These are phyloP conservation scores for Tricholoma saponaceum DNA, from an alignment of 768 basidiomycete genomes.

Conservation along the genomic window DNA sequence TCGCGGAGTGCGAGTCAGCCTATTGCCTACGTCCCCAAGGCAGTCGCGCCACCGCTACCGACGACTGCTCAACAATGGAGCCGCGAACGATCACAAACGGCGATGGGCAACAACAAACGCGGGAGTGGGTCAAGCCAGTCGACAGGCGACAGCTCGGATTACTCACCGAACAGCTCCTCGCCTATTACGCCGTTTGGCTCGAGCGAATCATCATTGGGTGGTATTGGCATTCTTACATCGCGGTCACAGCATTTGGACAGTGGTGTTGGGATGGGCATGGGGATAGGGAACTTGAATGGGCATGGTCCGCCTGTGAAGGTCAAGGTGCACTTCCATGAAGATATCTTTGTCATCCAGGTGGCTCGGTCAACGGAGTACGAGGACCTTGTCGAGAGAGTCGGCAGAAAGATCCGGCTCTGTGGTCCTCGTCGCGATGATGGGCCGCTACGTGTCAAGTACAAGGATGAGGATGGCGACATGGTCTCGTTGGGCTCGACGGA, in stretches of 20 bases:
- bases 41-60: conserved; percentile 55
- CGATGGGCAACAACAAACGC: conserved; percentile 53
- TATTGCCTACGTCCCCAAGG: conserved; percentile 57
- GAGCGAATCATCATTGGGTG: conserved; percentile 73
- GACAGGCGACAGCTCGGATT: conserved; percentile 77
- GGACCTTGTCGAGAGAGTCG: conserved; percentile 86
- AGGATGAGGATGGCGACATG: conserved; percentile 91
- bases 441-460: conserved; percentile 84
- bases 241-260: conserved; percentile 50
- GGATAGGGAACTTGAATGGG: conserved; percentile 12
- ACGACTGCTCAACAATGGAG: conserved; percentile 39
- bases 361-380: conserved; percentile 72
- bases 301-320: conserved; percentile 67
- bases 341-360: conserved; percentile 93
- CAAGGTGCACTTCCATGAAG: conserved; percentile 93
- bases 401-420: conserved; percentile 89
- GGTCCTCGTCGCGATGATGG: conserved; percentile 76
- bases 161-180: conserved; percentile 81
- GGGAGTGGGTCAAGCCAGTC: conserved; percentile 85
- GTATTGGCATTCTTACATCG: conserved; percentile 48
- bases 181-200: conserved; percentile 90
- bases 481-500: conserved; percentile 86
- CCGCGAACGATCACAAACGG: conserved; percentile 33
- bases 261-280: conserved; percentile 1
- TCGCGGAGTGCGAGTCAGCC: conserved; percentile 82